phyloP scores from a whole-genome alignment of 371 early-diverging fungal species.

The Apophysomyces trapeziformis region DNA sequence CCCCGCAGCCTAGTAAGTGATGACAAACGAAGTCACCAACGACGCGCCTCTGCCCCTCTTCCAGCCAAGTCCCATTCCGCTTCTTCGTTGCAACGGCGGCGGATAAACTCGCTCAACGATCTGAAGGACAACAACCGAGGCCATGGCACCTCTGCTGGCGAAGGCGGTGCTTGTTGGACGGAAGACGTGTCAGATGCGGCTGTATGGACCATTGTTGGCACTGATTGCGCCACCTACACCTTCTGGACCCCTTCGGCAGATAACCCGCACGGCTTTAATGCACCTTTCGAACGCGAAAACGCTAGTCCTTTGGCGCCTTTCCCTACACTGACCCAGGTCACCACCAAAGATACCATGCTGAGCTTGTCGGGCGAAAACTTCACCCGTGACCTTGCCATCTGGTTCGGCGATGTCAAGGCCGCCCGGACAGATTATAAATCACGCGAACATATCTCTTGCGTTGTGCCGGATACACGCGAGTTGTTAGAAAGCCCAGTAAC shows the following conservation, averaged over 20 bases:
- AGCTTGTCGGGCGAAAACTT: conserved; percentile 66
- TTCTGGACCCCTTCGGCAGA: conserved; percentile 21
- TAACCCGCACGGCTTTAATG: not conserved
- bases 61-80: conserved; percentile 5
- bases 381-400: conserved; percentile 57
- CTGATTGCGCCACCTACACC: conserved; percentile 26
- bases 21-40: conserved; percentile 17
- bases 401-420: conserved; percentile 60
- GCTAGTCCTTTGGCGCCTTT: conserved; percentile 16
- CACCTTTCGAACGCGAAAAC: not conserved
- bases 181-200: conserved; percentile 82
- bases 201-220: conserved; percentile 29
- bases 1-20: conserved; percentile 39
- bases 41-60: not conserved
- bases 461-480: conserved; percentile 27
- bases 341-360: conserved; percentile 11
- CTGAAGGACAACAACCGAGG: conserved; percentile 22
- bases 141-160: conserved; percentile 1
- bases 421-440: conserved; percentile 25
- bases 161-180: conserved; percentile 68
- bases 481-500: conserved; percentile 1
- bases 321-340: conserved; percentile 18
- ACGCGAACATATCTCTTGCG: conserved; percentile 22
- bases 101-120: conserved; percentile 50
- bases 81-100: conserved; percentile 34